phyloP scores from a whole-genome alignment of 495 filamentous ascomycete species.

The Chaetomidium leptoderma region DNA sequence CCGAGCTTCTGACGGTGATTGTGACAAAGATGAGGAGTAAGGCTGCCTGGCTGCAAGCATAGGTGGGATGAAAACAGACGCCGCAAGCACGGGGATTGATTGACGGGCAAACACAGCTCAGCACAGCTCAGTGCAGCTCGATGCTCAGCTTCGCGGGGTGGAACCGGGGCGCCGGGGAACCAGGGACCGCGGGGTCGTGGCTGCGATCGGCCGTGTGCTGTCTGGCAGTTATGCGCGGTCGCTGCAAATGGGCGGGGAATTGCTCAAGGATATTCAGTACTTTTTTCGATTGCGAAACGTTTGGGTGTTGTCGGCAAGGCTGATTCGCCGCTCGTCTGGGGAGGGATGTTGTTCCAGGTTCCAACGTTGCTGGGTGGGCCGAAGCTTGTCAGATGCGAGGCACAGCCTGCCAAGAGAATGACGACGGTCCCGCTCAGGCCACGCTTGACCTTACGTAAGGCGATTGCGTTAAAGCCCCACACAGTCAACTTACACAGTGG shows the following conservation, averaged over 20 bases:
- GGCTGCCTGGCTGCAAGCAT: not conserved
- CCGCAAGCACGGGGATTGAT: not conserved
- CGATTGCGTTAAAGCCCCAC: not conserved
- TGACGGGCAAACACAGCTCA: not conserved
- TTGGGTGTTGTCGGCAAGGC: not conserved
- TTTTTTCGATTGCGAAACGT: not conserved
- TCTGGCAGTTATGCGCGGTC: not conserved
- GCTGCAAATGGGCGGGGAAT: not conserved
- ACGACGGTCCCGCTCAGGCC: constrained; percentile 9
- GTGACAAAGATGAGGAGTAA: constrained; percentile 3
- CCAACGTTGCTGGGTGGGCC: constrained; percentile 5
- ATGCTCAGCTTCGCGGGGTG: not conserved
- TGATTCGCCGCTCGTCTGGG: not conserved
- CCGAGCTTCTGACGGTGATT: not conserved
- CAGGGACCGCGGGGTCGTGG: constrained; percentile 7
- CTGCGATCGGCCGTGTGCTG: not conserved
- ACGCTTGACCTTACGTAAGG: not conserved
- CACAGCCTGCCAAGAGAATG: constrained; percentile 14
- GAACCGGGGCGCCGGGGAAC: not conserved
- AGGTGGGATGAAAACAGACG: not conserved
- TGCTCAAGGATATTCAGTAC: not conserved
- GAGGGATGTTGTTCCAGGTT: constrained; percentile 7
- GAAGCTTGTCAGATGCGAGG: constrained; percentile 8
- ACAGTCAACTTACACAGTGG: not conserved
- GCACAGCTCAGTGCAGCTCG: not conserved